phyloP scores from a whole-genome alignment of 169 alveolate species.

The Plasmodium cynomolgi region DNA sequence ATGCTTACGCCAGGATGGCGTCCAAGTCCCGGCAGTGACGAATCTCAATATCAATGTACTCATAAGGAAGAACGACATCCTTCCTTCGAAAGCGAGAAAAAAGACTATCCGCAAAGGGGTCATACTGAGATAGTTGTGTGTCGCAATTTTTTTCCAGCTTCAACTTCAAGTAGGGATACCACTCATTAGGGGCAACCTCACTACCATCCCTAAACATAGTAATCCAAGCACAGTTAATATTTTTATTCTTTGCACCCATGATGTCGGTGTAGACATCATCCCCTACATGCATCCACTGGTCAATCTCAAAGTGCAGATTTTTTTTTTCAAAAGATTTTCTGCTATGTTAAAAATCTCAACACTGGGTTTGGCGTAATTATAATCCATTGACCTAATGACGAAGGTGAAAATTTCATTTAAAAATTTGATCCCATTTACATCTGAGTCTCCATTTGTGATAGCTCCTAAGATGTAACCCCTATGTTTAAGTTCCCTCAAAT shows the following conservation, averaged over 20 bases:
- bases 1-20: slow-evolving; percentile 1
- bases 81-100: slow-evolving; percentile 30
- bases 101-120: slow-evolving; percentile 44
- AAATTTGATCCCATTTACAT: slow-evolving; percentile 48
- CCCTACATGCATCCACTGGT: slow-evolving; percentile 73
- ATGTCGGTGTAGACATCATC: slow-evolving; percentile 65
- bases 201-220: slow-evolving; percentile 63
- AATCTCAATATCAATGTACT: slow-evolving; percentile 56
- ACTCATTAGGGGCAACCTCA: slow-evolving; percentile 27
- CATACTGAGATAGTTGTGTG: not conserved
- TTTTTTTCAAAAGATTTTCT: slow-evolving; percentile 36
- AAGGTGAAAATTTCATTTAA: slow-evolving; percentile 56
- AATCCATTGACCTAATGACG: slow-evolving; percentile 68
- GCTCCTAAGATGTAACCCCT: slow-evolving; percentile 72
- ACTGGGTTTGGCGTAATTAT: slow-evolving; percentile 55
- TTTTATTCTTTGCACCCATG: slow-evolving; percentile 63
- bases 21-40: slow-evolving; percentile 66
- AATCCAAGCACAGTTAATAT: slow-evolving; percentile 72
- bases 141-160: slow-evolving; percentile 31
- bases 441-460: slow-evolving; percentile 73
- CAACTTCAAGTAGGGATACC: slow-evolving; percentile 72
- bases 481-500: slow-evolving; percentile 41
- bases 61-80: slow-evolving; percentile 29
- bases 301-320: not conserved
- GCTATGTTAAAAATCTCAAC: slow-evolving; percentile 60